Conservation (phyloP, 768 basidiomycete species). For the Holtermanniella nyarrowii region DNA sequence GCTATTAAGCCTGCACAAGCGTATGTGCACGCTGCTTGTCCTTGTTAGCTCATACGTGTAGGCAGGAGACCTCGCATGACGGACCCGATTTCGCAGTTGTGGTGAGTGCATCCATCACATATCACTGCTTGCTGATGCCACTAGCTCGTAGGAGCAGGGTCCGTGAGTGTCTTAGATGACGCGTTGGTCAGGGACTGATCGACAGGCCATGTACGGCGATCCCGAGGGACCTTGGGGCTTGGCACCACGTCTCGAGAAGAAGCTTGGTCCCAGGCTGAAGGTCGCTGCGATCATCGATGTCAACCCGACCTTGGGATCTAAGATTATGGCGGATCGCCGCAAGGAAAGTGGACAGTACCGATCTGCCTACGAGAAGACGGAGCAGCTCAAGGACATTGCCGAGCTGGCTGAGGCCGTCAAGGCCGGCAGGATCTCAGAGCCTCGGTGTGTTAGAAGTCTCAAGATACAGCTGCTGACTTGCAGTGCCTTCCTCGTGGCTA, state of each 20-base stretch:
- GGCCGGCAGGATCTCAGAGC: not conserved
- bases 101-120: not conserved
- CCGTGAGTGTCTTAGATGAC: conserved; percentile 11
- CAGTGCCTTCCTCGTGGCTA: conserved; percentile 75
- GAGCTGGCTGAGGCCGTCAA: conserved; percentile 4
- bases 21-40: too few species aligned
- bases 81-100: not conserved
- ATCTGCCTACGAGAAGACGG: conserved; percentile 73
- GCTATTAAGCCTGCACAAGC: too few species aligned
- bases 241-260: conserved; percentile 46
- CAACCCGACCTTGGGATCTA: conserved; percentile 64
- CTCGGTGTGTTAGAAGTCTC: not conserved
- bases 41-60: too few species aligned
- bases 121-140: not conserved
- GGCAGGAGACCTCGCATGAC: not conserved
- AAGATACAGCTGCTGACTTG: not conserved
- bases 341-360: conserved; percentile 42
- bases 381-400: conserved; percentile 11
- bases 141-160: conserved; percentile 22
- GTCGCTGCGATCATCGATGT: conserved; percentile 91
- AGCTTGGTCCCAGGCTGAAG: conserved; percentile 85
- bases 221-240: conserved; percentile 39
- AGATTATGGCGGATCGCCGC: conserved; percentile 48
- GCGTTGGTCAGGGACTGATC: not conserved
- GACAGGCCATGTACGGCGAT: conserved; percentile 32